Evolutionary conservation across 345 rosid species (phyloP), one percentile per base, ranked within the genome.

Genomic region (Trapa incisa): DNA sequence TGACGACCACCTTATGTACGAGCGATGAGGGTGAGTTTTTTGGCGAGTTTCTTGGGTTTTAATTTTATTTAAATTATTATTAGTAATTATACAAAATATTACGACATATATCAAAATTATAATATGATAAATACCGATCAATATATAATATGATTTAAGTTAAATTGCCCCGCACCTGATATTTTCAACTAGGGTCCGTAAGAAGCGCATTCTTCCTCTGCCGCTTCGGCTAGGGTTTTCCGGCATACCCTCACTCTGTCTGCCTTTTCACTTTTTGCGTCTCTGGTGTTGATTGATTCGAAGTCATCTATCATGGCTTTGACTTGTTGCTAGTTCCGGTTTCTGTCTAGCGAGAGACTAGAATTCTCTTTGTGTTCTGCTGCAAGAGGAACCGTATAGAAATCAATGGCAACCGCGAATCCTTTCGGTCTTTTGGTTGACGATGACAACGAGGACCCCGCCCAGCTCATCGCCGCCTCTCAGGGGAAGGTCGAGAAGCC

Each of bases 401-500:
- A 65, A 95, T 22, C 29, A 22, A 22, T 91, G 99, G 87, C 99
- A 68, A 85, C 94, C 74, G n/a, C 56, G 87, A 95, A 95, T 79
- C 95, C 96, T 54, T 95, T 95, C 72, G 90, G 82, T 83, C 85
- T 95, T 67, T 82, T 95, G 78, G 94, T 80, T 32, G 92, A 81
- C 48, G 86, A 84, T 33, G 99, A 95, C 75, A 78, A 74, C 61
- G 99, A 94, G 72, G 99, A 95, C 81, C 93, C 87, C 1, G 77
- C 67, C 73, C 83, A 76, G 68, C 85, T 91, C 72, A 60, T 81
- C 39, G 79, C 78, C 4, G 85, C 84, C 6, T 75, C 82, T 4
- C 56, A 58, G 63, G 33, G 81, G 37, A 77, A 70, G 32, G 48
- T 50, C 70, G 70, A 72, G 61, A 72, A 72, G 70, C 66, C 70